Evolutionary conservation across 2,329 filamentous ascomycete genomes (phyloP), one percentile per base, ranked within the genome.

Genomic region (Dothistroma pini): DNA sequence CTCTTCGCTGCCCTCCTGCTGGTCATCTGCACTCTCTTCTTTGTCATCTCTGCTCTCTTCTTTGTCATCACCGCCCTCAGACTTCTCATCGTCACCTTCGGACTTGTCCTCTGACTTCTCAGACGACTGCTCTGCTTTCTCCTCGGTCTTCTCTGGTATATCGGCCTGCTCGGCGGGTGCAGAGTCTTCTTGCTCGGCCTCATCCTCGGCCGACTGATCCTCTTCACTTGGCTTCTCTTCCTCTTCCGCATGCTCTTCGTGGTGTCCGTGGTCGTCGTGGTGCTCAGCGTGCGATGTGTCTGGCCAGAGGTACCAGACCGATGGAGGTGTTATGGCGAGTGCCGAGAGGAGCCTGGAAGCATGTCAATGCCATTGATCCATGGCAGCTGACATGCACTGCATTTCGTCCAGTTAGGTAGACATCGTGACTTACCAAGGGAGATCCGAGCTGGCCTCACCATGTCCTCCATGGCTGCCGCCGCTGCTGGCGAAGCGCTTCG

Each of bases 311-410:
- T 69, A 74, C 66, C 66, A 68, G 57, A 57, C 59, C 14, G 64
- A 66, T 71, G 59, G 74, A 66, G 66, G 74, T 73, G 78, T 79
- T 41, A 75, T 66, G 57, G 68, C 74, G 53, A 75, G 68, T 55
- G 75, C 74, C 53, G 69, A 69, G 51, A 75, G 68, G 10, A 75
- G 66, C 78, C 78, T 80, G 61, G 29, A 22, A 10, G 14, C 29
- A 50, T 51, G 56, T 64, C 50, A 64, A 57, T 59, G 16, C 9
- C 34, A 10, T 14, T 16, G 22, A 25, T 32, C 2, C 22, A 35
- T 11, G 21, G n/a, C 21, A 48, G 16, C 25, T 6, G 2, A n/a
- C 19, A 22, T 10, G 32, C 44, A n/a, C 34, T 21, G 21, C 49
- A 12, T 12, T 4, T 32, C 12, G 1, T 41, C n/a, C 22, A 19